A percentile compares a stretch with the other conserved stretches of the same genome.
Conservation (phyloP, 1,139 yeast genomes). For the Suhomyces yuchorum region DNA sequence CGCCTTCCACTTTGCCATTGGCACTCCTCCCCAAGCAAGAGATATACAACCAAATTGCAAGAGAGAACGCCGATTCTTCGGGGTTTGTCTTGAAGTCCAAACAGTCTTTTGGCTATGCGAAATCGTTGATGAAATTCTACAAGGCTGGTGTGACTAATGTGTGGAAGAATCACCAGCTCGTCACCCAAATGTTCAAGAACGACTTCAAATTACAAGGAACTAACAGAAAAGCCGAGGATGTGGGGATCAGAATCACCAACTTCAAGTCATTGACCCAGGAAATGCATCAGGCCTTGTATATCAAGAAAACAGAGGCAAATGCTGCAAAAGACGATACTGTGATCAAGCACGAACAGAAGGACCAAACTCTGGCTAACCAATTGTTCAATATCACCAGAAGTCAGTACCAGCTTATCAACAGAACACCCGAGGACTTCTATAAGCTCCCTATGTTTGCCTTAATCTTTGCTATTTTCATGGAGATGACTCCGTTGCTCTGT, state of each 20-base stretch:
- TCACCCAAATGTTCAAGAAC: slow-evolving; percentile 25
- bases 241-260: slow-evolving; percentile 28
- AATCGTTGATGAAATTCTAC: slow-evolving; percentile 48
- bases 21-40: slow-evolving; percentile 32
- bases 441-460: slow-evolving; percentile 68
- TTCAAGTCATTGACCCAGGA: slow-evolving; percentile 32
- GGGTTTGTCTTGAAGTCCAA: slow-evolving; percentile 30
- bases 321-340: slow-evolving; percentile 23
- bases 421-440: slow-evolving; percentile 57
- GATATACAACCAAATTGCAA: slow-evolving; percentile 31
- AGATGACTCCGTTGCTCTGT: slow-evolving; percentile 63
- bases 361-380: neutral
- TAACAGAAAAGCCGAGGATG: slow-evolving; percentile 29
- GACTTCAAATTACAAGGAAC: slow-evolving; percentile 28
- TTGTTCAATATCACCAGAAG: slow-evolving; percentile 50
- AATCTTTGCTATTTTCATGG: slow-evolving; percentile 60
- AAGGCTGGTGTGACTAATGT: slow-evolving; percentile 54
- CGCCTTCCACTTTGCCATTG: slow-evolving; percentile 44
- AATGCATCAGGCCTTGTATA: slow-evolving; percentile 41
- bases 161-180: slow-evolving; percentile 41
- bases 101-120: slow-evolving; percentile 44
- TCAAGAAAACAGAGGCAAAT: slow-evolving; percentile 31
- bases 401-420: slow-evolving; percentile 55
- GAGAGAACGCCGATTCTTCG: slow-evolving; percentile 21
- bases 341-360: slow-evolving; percentile 18